Conservation (phyloP, 73 alveolate species). For the Paramecium biaurelia region DNA sequence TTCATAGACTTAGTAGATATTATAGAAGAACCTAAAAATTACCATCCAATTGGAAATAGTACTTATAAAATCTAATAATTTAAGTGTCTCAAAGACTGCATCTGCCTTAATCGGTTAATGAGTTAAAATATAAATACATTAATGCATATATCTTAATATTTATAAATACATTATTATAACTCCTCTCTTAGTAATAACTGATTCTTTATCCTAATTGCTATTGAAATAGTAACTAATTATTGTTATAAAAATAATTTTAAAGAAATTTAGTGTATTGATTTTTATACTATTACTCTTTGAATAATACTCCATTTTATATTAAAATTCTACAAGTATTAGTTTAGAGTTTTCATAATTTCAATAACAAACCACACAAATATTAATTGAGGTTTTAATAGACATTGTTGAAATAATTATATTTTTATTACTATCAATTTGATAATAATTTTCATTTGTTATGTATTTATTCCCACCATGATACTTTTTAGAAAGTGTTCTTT, state of each 20-base stretch:
- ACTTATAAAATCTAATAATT: not conserved
- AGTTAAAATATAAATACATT: not conserved
- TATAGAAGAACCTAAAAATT: slow-evolving; percentile 90
- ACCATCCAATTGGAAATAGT: slow-evolving; percentile 97
- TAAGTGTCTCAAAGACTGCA: slow-evolving; percentile 35
- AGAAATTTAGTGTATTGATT: not conserved
- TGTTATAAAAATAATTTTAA: not conserved
- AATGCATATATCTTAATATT: not conserved
- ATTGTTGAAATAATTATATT: not conserved
- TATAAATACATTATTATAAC: not conserved
- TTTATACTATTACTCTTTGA: too few species aligned
- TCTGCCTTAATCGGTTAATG: slow-evolving; percentile 44
- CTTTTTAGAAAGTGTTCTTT: slow-evolving; percentile 52
- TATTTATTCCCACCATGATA: slow-evolving; percentile 61
- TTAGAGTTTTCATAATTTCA: too few species aligned
- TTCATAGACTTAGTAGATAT: slow-evolving; percentile 98
- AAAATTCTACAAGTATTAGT: too few species aligned
- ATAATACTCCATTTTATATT: too few species aligned
- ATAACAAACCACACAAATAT: too few species aligned
- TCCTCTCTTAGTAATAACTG: not conserved
- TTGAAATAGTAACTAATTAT: not conserved
- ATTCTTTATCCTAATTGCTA: not conserved
- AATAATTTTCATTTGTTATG: not conserved
- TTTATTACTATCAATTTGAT: not conserved
- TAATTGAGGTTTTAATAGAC: not conserved